These are phyloP conservation scores for Solanum neorickii DNA, from an alignment of 257 asterid species.

Conservation along the genomic window DNA sequence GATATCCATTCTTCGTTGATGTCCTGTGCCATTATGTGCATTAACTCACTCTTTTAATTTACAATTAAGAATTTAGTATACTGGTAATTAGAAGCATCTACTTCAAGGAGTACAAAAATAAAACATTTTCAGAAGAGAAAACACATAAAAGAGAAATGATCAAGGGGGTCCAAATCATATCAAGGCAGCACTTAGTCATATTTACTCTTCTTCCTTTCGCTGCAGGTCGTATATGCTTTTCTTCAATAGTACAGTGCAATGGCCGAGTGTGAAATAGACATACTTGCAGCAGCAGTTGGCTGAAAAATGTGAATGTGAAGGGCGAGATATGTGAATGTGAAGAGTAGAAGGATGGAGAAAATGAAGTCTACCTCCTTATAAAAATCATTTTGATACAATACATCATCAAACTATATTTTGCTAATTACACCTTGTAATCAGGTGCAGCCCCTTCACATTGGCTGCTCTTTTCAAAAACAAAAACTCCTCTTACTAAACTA, in stretches of 20 bases:
- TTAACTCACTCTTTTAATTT: neutral
- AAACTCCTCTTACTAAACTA: neutral
- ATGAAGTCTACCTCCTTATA: neutral
- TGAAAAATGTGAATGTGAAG: neutral
- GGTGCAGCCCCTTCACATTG: neutral
- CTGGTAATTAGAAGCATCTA: neutral
- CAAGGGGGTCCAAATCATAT: neutral
- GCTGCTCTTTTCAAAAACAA: neutral
- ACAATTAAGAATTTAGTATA: too few relatives aligned
- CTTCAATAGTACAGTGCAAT: neutral
- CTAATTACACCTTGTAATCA: neutral
- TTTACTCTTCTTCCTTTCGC: neutral
- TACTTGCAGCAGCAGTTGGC: neutral
- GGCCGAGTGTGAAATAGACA: neutral
- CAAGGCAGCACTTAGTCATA: neutral
- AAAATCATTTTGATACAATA: neutral
- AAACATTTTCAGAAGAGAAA: neutral
- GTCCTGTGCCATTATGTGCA: conserved; percentile 40
- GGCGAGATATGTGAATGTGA: neutral
- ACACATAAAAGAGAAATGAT: neutral
- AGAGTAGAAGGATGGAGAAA: neutral
- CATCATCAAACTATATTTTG: neutral
- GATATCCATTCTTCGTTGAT: conserved; percentile 99
- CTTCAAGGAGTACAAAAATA: neutral
- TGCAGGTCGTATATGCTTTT: neutral